These are phyloP conservation scores for Pestalotiopsis sp. DNA, from an alignment of 2,329 filamentous ascomycete species.

Conservation along the genomic window DNA sequence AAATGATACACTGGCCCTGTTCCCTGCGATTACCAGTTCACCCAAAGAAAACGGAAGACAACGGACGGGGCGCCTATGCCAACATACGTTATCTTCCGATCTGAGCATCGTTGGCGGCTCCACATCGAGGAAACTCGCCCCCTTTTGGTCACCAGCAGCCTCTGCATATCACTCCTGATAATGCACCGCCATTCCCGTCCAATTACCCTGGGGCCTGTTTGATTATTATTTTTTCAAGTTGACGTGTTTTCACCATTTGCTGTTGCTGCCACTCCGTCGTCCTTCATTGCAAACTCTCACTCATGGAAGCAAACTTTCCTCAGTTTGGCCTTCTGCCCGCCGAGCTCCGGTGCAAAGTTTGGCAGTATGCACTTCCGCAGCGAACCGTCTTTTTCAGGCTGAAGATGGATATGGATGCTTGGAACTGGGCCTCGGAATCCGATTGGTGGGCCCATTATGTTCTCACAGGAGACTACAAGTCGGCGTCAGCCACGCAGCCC, in stretches of 20 bases:
- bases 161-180: background rate
- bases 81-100: slow-evolving; percentile 12
- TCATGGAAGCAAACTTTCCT: slow-evolving; percentile 9
- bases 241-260: background rate
- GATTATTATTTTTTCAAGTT: background rate
- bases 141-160: background rate
- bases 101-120: background rate
- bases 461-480: slow-evolving; percentile 7
- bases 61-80: background rate
- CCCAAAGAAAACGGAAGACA: background rate
- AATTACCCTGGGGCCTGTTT: background rate
- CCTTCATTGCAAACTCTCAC: background rate
- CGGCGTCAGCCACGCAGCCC: background rate
- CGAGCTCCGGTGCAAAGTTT: slow-evolving; percentile 16
- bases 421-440: slow-evolving; percentile 13
- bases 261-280: background rate
- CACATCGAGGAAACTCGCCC: background rate
- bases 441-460: slow-evolving; percentile 16
- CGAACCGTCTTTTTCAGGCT: slow-evolving; percentile 13
- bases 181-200: background rate
- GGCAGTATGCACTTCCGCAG: slow-evolving; percentile 12
- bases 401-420: slow-evolving; percentile 14
- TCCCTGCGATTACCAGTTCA: background rate
- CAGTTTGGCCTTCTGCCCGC: slow-evolving; percentile 7
- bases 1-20: too few species aligned